Base-by-base conservation (phyloP, 441 rosid species). In the Flueggea neowawraea region DNA sequence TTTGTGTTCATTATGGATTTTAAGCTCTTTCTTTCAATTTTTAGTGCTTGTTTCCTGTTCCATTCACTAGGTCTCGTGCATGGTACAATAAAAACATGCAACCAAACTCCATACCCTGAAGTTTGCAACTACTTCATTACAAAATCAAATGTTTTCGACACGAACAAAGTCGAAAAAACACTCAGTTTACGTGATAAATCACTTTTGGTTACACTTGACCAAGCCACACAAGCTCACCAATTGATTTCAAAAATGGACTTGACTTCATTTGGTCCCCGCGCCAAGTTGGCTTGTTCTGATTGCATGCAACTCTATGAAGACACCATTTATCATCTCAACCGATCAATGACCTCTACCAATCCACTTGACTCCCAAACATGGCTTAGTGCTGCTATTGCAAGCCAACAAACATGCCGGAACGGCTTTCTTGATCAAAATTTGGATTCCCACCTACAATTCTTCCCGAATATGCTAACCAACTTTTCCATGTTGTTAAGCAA, bases 341-440 rank as follows among this genome's bases (percentile, higher is more conserved):
- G 59, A 10, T 83, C 98, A 12, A 49, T 75, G 62, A 72, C 67
- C 56, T 70, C 84, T 11, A 80, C 52, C 16, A 58, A 73, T 75
- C 75, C 73, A 4, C 47, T 77, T 6, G 96, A 94, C 65, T 60
- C 89, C 28, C 80, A 75, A 70, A 83, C 95, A 56, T 94, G 97
- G 96, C 68, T 94, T 58, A 84, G 96, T 68, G 98, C 95, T 43
- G 84, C 95, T 36, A 75, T 83, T n/a, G 73, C 86, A 16, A 85
- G 85, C 65, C 93, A 84, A 63, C 87, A 83, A 62, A 89, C 96
- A 16, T 94, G 97, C 81, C 70, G 66, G 36, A 94, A 87, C 52
- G 98, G 98, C 16, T 84, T 94, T 22, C 81, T 83, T 0, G 93
- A 91, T 9, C 79, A 83, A 22, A 75, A 86, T 13, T 52, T 86